Evolutionary conservation across 768 basidiomycete species (phyloP).

Genomic region (Cantharellus anzutake): DNA sequence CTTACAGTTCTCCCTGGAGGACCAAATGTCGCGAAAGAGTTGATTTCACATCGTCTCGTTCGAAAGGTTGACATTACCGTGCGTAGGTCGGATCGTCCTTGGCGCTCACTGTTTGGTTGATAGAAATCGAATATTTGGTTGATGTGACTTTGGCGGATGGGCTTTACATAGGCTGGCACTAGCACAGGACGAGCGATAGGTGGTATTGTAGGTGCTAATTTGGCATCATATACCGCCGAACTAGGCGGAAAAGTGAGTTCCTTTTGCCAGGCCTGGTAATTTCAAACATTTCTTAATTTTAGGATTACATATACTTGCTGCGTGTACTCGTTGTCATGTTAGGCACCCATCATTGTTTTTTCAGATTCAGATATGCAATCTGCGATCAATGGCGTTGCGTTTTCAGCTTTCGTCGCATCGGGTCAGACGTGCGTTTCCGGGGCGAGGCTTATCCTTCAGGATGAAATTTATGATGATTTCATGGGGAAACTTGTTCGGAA

Average conservation of each 20-base stretch:
- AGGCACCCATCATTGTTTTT: slow-evolving; percentile 72
- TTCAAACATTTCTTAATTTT: not conserved
- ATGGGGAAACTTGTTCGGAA: slow-evolving; percentile 43
- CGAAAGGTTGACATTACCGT: slow-evolving; percentile 78
- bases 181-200: slow-evolving; percentile 58
- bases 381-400: slow-evolving; percentile 71
- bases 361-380: slow-evolving; percentile 51
- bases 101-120: not conserved
- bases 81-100: slow-evolving; percentile 11
- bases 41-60: slow-evolving; percentile 45
- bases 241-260: slow-evolving; percentile 58
- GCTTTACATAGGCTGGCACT: slow-evolving; percentile 45
- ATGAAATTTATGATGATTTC: slow-evolving; percentile 48
- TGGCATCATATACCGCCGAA: slow-evolving; percentile 64
- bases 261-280: not conserved
- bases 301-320: not conserved
- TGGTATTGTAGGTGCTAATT: slow-evolving; percentile 49
- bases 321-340: not conserved
- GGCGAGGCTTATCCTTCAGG: slow-evolving; percentile 62
- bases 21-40: slow-evolving; percentile 40
- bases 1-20: slow-evolving; percentile 57
- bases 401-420: slow-evolving; percentile 70
- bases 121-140: not conserved
- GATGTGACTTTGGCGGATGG: not conserved
- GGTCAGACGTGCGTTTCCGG: slow-evolving; percentile 88